Base-by-base conservation (phyloP, 306 rosid genomes). In the Cyamopsis tetragonoloba region DNA sequence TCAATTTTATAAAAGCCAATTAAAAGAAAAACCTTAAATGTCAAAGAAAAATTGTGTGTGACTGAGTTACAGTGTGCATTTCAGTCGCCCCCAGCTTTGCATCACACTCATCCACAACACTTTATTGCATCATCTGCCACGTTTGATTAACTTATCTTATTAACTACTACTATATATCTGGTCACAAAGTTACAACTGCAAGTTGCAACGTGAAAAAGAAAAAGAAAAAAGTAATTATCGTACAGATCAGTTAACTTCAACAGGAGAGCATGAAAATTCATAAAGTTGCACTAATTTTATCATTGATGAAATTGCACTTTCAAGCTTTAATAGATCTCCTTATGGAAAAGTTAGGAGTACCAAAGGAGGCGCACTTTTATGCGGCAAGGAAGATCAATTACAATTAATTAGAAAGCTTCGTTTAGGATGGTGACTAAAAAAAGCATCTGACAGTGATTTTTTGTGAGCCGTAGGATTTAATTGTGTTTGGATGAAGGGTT, bases 61-160 rank as follows among this genome's bases (percentile, higher is more conserved):
- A n/a, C n/a, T n/a, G n/a, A n/a, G n/a, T n/a, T n/a, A n/a, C n/a
- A n/a, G n/a, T n/a, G n/a, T n/a, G n/a, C n/a, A n/a, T n/a, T n/a
- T n/a, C n/a, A n/a, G n/a, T n/a, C n/a, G n/a, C n/a, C n/a, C n/a
- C n/a, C 18, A 27, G 17, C 46, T 3, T 19, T 37, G 32, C 71
- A 0, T 42, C 60, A 61, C 38, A 53, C 13, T 63, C 62, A 37
- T 44, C 39, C 18, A 55, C 62, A 46, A 35, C 15, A 57, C 73
- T 77, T 63, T 54, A 44, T 48, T 70, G 53, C 77, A 65, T 77
- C 77, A 63, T 62, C 76, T 4, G 10, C 62, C 55, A 62, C 42
- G 61, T 39, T 49, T 70, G 35, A 18, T 26, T 15, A 39, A n/a
- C n/a, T 27, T 38, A 46, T 37, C 18, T 22, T 34, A 11, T 60